phyloP scores from a whole-genome alignment of 306 rosid genomes.

The apple (Malus domestica) region DNA sequence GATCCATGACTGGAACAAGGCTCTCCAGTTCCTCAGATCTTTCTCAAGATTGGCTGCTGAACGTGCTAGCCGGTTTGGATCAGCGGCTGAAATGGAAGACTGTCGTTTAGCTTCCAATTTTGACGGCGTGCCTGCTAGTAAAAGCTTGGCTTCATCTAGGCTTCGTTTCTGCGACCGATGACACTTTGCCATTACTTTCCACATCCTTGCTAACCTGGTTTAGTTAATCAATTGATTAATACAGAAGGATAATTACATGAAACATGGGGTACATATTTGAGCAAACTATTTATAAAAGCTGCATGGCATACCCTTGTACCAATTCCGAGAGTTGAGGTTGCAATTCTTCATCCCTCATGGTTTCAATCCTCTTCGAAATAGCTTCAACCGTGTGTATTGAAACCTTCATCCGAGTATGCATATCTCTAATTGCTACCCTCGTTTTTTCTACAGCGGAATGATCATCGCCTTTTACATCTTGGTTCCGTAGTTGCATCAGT shows the following conservation, averaged over 20 bases:
- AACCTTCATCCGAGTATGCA: constrained; percentile 78
- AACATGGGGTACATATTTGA: background rate
- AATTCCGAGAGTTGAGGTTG: constrained; percentile 81
- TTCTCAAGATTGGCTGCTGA: constrained; percentile 65
- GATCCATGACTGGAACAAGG: constrained; percentile 74
- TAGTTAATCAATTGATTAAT: background rate
- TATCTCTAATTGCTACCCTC: constrained; percentile 63
- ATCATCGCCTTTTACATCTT: constrained; percentile 65
- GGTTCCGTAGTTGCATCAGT: constrained; percentile 58
- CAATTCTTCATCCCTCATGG: constrained; percentile 81
- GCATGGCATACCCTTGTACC: constrained; percentile 53
- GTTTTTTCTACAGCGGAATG: constrained; percentile 63
- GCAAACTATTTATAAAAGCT: background rate
- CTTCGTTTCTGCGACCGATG: constrained; percentile 69
- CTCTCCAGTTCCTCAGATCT: constrained; percentile 78
- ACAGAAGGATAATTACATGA: background rate
- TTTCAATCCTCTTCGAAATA: constrained; percentile 72
- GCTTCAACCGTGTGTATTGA: constrained; percentile 88
- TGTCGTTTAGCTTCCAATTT: constrained; percentile 45
- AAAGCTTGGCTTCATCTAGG: constrained; percentile 67
- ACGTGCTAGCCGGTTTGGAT: constrained; percentile 54
- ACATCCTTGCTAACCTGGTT: constrained; percentile 77
- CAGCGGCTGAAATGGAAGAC: constrained; percentile 29
- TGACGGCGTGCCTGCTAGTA: constrained; percentile 62
- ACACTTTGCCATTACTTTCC: constrained; percentile 93